Evolutionary conservation across 208 protist genomes (phyloP).

Genomic region (Trypanosoma cruzi): DNA sequence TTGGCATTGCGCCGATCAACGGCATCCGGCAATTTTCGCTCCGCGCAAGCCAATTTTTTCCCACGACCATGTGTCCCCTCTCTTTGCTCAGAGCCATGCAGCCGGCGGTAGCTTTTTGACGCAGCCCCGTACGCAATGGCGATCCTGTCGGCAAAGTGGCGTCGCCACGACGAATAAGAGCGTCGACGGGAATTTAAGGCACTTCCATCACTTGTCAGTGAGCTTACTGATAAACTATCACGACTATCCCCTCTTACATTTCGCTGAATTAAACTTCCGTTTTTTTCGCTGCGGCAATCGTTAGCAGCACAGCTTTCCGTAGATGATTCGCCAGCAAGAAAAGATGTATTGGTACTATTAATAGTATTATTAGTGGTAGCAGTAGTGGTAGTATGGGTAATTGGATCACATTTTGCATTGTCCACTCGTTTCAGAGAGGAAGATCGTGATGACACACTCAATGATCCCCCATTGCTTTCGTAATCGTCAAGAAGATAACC

Average conservation of each 20-base stretch:
- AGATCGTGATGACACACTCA: conserved; percentile 5
- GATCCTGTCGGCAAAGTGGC: conserved; percentile 20
- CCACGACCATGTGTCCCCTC: neutral
- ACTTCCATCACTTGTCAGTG: neutral
- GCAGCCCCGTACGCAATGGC: conserved; percentile 6
- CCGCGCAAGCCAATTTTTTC: conserved; percentile 9
- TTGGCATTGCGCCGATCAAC: conserved; percentile 8
- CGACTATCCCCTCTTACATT: neutral
- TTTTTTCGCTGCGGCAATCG: neutral
- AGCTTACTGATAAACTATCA: neutral
- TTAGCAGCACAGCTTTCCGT: neutral
- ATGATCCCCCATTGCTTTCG: neutral
- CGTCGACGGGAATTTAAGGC: neutral
- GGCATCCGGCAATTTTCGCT: neutral
- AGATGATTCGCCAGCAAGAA: neutral
- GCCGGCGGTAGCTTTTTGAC: conserved; percentile 1
- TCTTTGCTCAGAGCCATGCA: neutral
- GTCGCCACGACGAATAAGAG: conserved; percentile 28
- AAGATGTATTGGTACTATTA: neutral
- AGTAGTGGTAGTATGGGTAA: neutral
- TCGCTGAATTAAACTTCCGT: neutral
- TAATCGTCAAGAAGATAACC: conserved; percentile 44
- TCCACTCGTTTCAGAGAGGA: neutral
- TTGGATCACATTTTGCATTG: neutral
- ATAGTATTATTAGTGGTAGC: neutral